Base-by-base conservation (phyloP, 441 rosid genomes). In the Populus trichocarpa region DNA sequence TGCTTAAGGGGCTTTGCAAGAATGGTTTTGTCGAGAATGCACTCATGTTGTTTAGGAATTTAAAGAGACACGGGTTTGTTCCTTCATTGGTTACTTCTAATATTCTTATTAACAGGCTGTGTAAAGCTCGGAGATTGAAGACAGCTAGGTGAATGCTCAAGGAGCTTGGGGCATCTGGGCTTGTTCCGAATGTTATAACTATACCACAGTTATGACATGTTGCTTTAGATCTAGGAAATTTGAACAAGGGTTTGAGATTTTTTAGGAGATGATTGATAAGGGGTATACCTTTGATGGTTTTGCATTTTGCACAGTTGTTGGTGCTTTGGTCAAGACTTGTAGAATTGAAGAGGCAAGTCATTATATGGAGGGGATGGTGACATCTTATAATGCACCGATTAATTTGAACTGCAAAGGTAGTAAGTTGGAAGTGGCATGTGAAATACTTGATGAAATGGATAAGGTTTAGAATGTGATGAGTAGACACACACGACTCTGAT, bases 221-320 rank as follows among this genome's bases (percentile, higher is more conserved):
- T 91, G 88, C 81, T 89, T 93, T 67, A 87, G 84, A 76, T 85
- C 85, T 32, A 83, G 81, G 83, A 83, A 84, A 83, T 84, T 87
- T 79, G 73, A 86, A 20, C 86, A 87, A 81, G 95, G 98, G 72
- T 75, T 93, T 67, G 84, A 89, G 36, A 73, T 92, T 73, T 83
- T 93, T 46, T 64, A 71, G 2, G 87, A 84, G 79, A 92, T 91
- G 97, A 85, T 79, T 63, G 80, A 78, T 70, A 87, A 82, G 80
- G 98, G 99, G 28, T 85, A 82, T 75, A 93, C 96, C 1, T 93
- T 82, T 76, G 99, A 90, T 22, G 97, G 97, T 57, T 95, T 88
- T 67, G 98, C 89, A 2, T 87, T 90, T 78, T 92, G 91, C 22
- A 89, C 90, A 0, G 94, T 86, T 59, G 78, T 87, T 74, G 86